These are phyloP conservation scores for peach (Prunus persica) DNA, from an alignment of 306 rosid species.

Conservation along the genomic window DNA sequence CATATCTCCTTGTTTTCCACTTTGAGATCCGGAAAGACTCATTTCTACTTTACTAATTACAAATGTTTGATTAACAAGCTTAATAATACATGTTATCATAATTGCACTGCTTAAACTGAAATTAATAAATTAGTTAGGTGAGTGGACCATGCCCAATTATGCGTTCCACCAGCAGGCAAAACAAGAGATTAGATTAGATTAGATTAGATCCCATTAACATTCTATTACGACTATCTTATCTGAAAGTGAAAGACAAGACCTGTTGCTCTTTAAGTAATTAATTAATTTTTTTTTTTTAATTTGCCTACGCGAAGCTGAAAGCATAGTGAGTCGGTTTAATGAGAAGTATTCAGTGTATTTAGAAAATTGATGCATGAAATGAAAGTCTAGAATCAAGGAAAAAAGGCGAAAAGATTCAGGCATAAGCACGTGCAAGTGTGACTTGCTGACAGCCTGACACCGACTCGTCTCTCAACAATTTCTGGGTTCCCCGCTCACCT, in stretches of 20 bases:
- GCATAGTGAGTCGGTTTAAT: too few relatives aligned
- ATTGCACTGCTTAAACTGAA: neutral
- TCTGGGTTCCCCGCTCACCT: neutral
- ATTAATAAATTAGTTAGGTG: neutral
- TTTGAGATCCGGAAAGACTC: neutral
- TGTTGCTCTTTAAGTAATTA: neutral
- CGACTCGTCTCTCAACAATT: neutral
- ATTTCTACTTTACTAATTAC: neutral
- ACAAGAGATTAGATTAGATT: neutral
- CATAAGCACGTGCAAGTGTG: conserved; percentile 6
- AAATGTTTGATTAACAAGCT: neutral
- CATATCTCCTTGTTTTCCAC: neutral
- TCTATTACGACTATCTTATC: neutral
- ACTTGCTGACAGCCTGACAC: conserved; percentile 10
- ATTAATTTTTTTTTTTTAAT: neutral
- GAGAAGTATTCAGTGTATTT: neutral
- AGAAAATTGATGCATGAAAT: neutral
- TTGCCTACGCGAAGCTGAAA: too few relatives aligned
- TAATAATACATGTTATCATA: neutral
- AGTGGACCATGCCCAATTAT: neutral
- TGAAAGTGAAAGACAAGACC: neutral
- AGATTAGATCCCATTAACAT: neutral
- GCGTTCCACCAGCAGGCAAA: neutral
- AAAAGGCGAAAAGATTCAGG: neutral
- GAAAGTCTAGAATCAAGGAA: neutral